These are phyloP conservation scores for Coelastrella sp. DNA, from an alignment of 139 green algal species.

Conservation along the genomic window DNA sequence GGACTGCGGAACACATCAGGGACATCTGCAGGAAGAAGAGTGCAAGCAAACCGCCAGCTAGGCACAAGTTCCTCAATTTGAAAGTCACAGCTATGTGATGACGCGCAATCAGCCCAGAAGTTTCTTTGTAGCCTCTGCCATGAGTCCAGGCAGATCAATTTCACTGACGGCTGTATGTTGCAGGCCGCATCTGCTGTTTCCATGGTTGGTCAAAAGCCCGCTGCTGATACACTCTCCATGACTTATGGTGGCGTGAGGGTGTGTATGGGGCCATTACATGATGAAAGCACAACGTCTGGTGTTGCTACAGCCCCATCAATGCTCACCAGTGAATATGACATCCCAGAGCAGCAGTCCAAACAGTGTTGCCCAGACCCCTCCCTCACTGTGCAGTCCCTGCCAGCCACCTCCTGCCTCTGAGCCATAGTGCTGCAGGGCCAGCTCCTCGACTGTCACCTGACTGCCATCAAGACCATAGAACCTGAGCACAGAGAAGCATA, in stretches of 20 bases:
- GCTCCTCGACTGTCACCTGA: slow-evolving; percentile 74
- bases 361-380: slow-evolving; percentile 83
- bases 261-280: no score
- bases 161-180: no score
- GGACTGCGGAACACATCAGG: slow-evolving; percentile 79
- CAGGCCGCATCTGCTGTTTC: no score
- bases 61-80: not conserved
- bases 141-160: no score
- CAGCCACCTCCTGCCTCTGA: slow-evolving; percentile 74
- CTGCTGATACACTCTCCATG: no score
- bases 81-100: not conserved
- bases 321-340: slow-evolving; percentile 67
- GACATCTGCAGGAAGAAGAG: slow-evolving; percentile 53
- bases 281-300: no score
- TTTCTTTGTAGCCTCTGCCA: no score
- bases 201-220: no score
- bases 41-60: not conserved
- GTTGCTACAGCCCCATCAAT: no score
- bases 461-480: slow-evolving; percentile 54
- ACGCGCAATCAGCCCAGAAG: not conserved
- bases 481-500: not conserved
- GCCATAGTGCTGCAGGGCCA: slow-evolving; percentile 88
- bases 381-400: slow-evolving; percentile 82
- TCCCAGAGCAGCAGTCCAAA: slow-evolving; percentile 88
- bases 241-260: no score